These are phyloP conservation scores for Xylariaceae sp. DNA, from an alignment of 2,329 filamentous ascomycete species.

Conservation along the genomic window DNA sequence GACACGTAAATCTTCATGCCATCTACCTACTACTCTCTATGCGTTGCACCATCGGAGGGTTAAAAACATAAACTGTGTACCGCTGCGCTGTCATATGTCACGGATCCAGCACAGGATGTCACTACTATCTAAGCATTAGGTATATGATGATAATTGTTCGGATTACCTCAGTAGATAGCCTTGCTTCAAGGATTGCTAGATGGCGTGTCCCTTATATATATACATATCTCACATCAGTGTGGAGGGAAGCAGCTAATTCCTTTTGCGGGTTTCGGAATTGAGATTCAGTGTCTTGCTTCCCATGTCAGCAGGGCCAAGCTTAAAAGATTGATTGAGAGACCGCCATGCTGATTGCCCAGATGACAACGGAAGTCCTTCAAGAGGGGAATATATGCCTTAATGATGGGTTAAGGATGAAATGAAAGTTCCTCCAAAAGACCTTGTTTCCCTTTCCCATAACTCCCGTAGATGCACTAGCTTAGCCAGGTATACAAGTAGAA, in stretches of 20 bases:
- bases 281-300: slow-evolving; percentile 7
- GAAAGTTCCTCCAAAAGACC: slow-evolving; percentile 4
- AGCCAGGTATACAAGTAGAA: slow-evolving; percentile 21
- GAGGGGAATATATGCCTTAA: slow-evolving; percentile 15
- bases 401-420: slow-evolving; percentile 1
- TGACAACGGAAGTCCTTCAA: background rate
- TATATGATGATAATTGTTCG: background rate
- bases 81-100: too few relatives aligned
- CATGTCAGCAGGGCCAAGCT: slow-evolving; percentile 3
- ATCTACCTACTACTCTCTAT: too few relatives aligned
- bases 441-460: slow-evolving; percentile 18
- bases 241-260: background rate
- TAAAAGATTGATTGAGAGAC: background rate
- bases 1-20: too few relatives aligned
- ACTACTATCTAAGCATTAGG: too few relatives aligned
- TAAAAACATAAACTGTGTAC: too few relatives aligned
- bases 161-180: background rate
- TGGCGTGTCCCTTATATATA: background rate
- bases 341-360: slow-evolving; percentile 10
- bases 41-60: background rate
- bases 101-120: too few relatives aligned
- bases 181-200: background rate
- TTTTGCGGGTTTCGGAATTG: background rate
- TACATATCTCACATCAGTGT: background rate
- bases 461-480: slow-evolving; percentile 24